Base-by-base conservation (phyloP, 2,329 filamentous ascomycete species). In the Microsporum audouinii region DNA sequence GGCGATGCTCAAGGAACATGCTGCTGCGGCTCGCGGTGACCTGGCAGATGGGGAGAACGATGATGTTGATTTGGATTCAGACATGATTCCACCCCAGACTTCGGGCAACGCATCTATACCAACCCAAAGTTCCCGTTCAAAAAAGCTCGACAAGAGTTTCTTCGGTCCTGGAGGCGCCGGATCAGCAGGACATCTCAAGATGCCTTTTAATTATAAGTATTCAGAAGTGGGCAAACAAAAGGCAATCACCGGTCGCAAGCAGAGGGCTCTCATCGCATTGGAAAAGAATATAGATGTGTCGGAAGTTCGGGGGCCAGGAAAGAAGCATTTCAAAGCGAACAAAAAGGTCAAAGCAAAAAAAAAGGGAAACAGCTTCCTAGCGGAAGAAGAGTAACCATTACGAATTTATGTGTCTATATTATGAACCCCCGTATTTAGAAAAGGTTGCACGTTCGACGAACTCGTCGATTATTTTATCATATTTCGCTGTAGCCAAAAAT, bases 171-270 rank as follows among this genome's bases (percentile, higher is more conserved):
- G 49, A 5, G 80, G 83, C 60, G 63, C 68, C 33, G 79, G 82
- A 8, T 82, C 78, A 51, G 82, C 80, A 0, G 88, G 84, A 1
- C 87, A 88, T 68, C 65, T 95, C 41, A 85, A 77, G 61, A 85
- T 85, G 79, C 91, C 94, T 0, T 97, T 97, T 77, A 92, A 86
- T 74, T 84, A 94, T 77, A 88, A 94, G 76, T 95, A 96, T 75
- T 86, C 85, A 2, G 83, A 94, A 74, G 90, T 95, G 70, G 91
- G 90, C 3, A 95, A 89, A 75, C 79, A 80, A 14, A 95, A 89
- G 77, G 79, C 87, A 64, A 76, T 96, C 55, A 89, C 84, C 17
- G 91, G 91, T 0, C 82, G 94, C 63, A 99, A 99, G 75, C 83
- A 89, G 58, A 85, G 68, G 69, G 80, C 87, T 43, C 84, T 96